Base-by-base conservation (phyloP, 2,329 filamentous ascomycete species). In the Emmonsiellopsis sp. region DNA sequence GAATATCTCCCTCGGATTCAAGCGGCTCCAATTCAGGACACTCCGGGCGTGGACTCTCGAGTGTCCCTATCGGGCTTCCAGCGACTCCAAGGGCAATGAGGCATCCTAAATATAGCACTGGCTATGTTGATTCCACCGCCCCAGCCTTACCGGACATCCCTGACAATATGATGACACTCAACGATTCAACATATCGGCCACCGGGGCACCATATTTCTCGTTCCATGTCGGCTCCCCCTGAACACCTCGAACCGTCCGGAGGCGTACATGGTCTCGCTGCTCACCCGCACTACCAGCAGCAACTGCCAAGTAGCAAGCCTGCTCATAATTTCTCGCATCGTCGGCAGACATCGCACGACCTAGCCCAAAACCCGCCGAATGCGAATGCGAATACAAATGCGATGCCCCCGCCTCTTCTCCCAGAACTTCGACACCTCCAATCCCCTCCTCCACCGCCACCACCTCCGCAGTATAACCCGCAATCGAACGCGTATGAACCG, bases 61-160 rank as follows among this genome's bases (percentile, higher is more conserved):
- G 73, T 1, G 65, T 64, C 1, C 78, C 80, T 5, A 79, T 92
- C 50, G 91, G 90, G 0, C 79, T 95, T n/a, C 90, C 92, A 11
- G 89, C 90, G 2, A 96, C 91, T 0, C 91, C 92, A 32, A 85
- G 89, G 72, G 90, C 90, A 1, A 95, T 96, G 90, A 82, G 87
- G 16, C 83, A 94, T 65, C 80, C 82, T 1, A 83, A 88, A 43
- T 83, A 92, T 60, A 78, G 79, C 67, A 63, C 61, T 44, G 64
- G 63, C 49, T 56, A 61, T 35, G 72, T 76, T 44, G 68, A 73
- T 35, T 74, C 78, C 13, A 66, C 69, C 34, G 73, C 76, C 26
- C 79, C 79, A 26, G 74, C 76, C n/a, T 74, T 82, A 9, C 76
- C 79, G 32, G 73, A 77, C 54, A 75, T 82, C 32, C 82, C 84